phyloP scores from a whole-genome alignment of 768 basidiomycete genomes.

The Boletus coccyginus region DNA sequence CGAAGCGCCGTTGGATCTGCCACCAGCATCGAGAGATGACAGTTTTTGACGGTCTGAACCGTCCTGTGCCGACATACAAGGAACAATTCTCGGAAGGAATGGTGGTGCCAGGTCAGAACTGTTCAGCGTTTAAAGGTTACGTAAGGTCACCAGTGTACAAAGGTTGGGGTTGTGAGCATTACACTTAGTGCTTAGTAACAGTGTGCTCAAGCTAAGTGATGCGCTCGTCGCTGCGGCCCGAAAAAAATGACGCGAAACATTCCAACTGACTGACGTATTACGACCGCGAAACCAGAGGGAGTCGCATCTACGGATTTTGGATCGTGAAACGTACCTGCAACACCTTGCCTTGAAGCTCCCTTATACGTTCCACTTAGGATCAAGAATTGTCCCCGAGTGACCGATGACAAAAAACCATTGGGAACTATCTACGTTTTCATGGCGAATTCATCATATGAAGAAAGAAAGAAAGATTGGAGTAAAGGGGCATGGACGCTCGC shows the following conservation, averaged over 20 bases:
- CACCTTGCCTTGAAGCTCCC: too few relatives aligned
- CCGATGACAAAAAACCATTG: neutral
- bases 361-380: too few relatives aligned
- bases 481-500: neutral
- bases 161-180: too few relatives aligned
- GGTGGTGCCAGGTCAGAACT: neutral
- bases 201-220: too few relatives aligned
- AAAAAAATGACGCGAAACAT: too few relatives aligned
- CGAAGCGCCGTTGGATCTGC: neutral
- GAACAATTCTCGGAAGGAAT: neutral
- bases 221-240: too few relatives aligned
- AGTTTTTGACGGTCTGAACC: neutral
- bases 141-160: neutral
- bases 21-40: neutral
- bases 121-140: neutral
- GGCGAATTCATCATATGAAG: neutral
- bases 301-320: too few relatives aligned
- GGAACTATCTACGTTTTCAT: conserved; percentile 18
- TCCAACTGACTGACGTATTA: too few relatives aligned
- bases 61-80: neutral
- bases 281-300: too few relatives aligned
- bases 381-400: too few relatives aligned
- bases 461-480: neutral
- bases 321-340: too few relatives aligned
- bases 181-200: too few relatives aligned